Evolutionary conservation across 495 filamentous ascomycete species (phyloP), one percentile per base, ranked within the genome.

Genomic region (Coniosporium apollinis): DNA sequence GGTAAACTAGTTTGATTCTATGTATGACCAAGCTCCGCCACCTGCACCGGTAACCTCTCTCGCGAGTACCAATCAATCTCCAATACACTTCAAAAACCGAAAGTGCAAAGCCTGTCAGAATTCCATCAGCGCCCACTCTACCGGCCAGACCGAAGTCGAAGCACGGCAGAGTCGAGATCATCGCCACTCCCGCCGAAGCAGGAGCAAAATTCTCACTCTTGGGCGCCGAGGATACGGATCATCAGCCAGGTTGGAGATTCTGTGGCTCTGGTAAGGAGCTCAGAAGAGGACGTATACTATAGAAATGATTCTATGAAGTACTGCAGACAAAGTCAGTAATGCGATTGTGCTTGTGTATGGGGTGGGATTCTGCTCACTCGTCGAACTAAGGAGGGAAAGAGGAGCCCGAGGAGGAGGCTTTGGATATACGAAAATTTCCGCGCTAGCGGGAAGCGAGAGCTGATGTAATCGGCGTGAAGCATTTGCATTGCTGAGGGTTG

Each of bases 171-270:
- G 68, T 66, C 47, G 70, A 78, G 73, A 76, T 78, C 63, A 80
- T 80, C 76, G 71, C 76, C 57, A 70, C 72, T 60, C 65, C 70
- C 60, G 52, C 56, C 44, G 55, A 56, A 68, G 67, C 68, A 58
- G 68, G 62, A 66, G 65, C 55, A 60, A 65, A 59, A 62, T 67
- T 54, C 66, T 78, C 73, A 78, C 73, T 76, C 73, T 73, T 64
- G 70, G 69, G 70, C 65, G 65, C 60, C 64, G 70, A 69, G 70
- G 69, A 69, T 67, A 65, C 65, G 54, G 52, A 62, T 78, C 73
- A 78, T 78, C 73, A 69, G 65, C 72, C 73, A 74, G 74, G 74
- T 66, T 76, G 66, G 64, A 69, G 68, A 70, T 68, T 73, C 67
- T 76, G 73, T 73, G 65, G 74, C 74, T 76, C 61, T 63, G 49